These are phyloP conservation scores for Solanum chmielewskii DNA, from an alignment of 257 asterid species.

Conservation along the genomic window DNA sequence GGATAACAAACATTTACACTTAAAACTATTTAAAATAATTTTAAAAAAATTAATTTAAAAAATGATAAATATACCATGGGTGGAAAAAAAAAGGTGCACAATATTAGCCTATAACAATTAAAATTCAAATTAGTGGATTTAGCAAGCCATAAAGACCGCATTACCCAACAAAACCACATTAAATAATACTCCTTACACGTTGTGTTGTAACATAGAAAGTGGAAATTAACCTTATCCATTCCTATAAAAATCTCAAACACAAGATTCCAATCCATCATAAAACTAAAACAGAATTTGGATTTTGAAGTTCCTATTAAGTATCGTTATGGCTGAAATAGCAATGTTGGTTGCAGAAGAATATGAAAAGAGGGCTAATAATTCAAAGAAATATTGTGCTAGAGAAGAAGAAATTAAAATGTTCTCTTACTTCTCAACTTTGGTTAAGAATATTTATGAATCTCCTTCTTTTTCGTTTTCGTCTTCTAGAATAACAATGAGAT, in stretches of 20 bases:
- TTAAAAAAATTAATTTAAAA: no score
- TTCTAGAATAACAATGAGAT: not conserved
- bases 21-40: not conserved
- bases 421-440: constrained; percentile 26
- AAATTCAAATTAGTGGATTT: not conserved
- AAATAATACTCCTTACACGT: not conserved
- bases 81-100: not conserved
- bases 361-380: constrained; percentile 49
- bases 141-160: not conserved
- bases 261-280: not conserved
- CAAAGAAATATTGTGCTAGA: constrained; percentile 17
- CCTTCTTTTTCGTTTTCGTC: constrained; percentile 9
- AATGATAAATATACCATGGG: not conserved
- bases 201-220: not conserved
- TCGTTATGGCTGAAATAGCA: constrained; percentile 61
- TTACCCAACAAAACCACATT: not conserved
- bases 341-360: constrained; percentile 77
- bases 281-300: not conserved
- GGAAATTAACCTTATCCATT: not conserved
- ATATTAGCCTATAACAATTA: not conserved
- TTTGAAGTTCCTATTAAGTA: not conserved
- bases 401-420: constrained; percentile 28
- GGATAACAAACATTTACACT: not conserved
- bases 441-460: constrained; percentile 14
- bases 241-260: not conserved